Evolutionary conservation across 257 asterid species (phyloP).

Genomic region (Solanum pimpinellifolium): DNA sequence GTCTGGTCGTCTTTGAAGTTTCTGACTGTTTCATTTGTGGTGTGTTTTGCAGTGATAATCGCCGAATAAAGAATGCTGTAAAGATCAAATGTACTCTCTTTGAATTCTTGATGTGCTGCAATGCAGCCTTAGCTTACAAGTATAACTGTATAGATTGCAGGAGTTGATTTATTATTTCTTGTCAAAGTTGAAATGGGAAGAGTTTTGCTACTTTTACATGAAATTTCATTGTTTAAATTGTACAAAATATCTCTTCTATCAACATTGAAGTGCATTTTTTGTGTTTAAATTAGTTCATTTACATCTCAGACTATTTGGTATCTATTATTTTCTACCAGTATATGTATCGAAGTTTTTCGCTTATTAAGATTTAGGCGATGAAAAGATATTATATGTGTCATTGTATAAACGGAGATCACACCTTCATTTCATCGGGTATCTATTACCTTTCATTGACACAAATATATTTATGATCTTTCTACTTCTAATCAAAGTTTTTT

Average conservation of each 20-base stretch:
- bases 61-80: not conserved
- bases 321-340: too few relatives aligned
- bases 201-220: not conserved
- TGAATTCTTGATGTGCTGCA: not conserved
- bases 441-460: not conserved
- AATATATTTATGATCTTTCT: not conserved
- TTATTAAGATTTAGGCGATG: not conserved
- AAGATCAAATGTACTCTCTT: not conserved
- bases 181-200: not conserved
- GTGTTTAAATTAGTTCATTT: too few relatives aligned
- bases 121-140: not conserved
- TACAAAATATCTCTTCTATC: not conserved
- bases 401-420: not conserved
- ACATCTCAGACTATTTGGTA: too few relatives aligned
- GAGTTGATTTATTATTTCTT: not conserved
- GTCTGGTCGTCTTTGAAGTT: not conserved
- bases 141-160: not conserved
- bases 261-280: not conserved
- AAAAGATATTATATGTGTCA: not conserved
- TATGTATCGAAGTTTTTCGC: too few relatives aligned
- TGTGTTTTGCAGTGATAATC: not conserved
- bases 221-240: not conserved
- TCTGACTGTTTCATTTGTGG: not conserved
- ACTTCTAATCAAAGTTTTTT: too few relatives aligned
- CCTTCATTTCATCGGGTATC: not conserved